These are phyloP conservation scores for Ogataea parapolymorpha DNA, from an alignment of 805 yeast species.

Conservation along the genomic window DNA sequence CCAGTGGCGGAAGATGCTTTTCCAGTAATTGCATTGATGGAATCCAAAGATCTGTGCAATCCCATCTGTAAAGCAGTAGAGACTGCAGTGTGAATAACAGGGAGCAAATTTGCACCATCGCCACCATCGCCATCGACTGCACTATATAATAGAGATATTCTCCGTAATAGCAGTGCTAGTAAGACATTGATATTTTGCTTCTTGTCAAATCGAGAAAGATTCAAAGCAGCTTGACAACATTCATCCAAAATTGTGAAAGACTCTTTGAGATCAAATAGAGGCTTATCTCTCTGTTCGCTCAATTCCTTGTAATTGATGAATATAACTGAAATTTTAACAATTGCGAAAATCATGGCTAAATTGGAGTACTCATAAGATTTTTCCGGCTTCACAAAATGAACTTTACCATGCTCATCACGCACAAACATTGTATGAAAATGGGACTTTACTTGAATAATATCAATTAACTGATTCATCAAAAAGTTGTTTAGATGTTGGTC, in stretches of 20 bases:
- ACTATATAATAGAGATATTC: constrained; percentile 8
- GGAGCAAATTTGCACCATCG: constrained; percentile 15
- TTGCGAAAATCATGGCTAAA: constrained; percentile 17
- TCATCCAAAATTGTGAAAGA: neutral
- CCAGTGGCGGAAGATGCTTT: constrained; percentile 1
- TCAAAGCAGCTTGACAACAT: constrained; percentile 7
- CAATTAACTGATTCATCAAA: constrained; percentile 12
- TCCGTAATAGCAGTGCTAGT: constrained; percentile 12
- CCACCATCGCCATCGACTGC: constrained; percentile 16
- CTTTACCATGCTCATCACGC: constrained; percentile 5
- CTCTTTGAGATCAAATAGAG: constrained; percentile 7
- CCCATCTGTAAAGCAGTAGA: constrained; percentile 21
- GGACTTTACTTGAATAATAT: constrained; percentile 7
- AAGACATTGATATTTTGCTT: constrained; percentile 19
- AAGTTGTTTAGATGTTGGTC: constrained; percentile 13
- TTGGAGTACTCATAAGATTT: constrained; percentile 11
- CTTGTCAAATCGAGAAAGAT: constrained; percentile 10
- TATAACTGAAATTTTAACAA: constrained; percentile 12
- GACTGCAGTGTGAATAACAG: constrained; percentile 10
- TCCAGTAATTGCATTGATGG: constrained; percentile 2
- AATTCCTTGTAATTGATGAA: constrained; percentile 2
- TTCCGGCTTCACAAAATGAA: constrained; percentile 8
- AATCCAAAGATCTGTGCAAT: constrained; percentile 18
- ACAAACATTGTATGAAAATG: constrained; percentile 12
- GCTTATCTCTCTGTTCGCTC: neutral